Conservation (phyloP, 768 basidiomycete species). For the Pleurotus sapidus region DNA sequence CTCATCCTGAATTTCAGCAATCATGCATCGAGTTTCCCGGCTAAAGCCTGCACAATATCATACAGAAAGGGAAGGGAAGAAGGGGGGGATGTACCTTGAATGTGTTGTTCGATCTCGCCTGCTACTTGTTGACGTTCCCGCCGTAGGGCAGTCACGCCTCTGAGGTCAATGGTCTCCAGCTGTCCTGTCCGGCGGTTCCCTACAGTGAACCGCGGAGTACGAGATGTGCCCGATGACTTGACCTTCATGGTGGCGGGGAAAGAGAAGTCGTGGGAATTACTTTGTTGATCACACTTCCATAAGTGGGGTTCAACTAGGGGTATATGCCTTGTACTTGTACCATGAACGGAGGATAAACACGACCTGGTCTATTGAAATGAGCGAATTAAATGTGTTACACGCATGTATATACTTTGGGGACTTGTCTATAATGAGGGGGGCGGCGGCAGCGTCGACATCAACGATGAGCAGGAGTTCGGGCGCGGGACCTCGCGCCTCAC, state of each 20-base stretch:
- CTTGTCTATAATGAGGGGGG: too few species aligned
- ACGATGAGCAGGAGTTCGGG: too few species aligned
- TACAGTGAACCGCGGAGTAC: neutral
- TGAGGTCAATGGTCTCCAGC: neutral
- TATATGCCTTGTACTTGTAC: too few species aligned
- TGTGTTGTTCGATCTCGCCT: neutral
- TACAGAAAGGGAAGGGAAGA: neutral
- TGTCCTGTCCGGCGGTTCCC: neutral
- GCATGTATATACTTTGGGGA: neutral
- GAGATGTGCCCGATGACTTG: neutral
- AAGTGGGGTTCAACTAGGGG: too few species aligned
- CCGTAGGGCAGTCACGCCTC: neutral
- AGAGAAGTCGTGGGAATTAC: too few species aligned
- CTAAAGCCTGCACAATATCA: neutral
- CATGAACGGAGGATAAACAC: too few species aligned
- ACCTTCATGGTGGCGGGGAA: too few species aligned
- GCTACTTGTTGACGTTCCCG: neutral
- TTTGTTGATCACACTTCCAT: too few species aligned
- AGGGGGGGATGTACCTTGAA: neutral
- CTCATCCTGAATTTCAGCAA: neutral
- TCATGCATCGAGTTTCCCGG: neutral
- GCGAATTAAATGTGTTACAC: neutral
- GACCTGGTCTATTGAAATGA: neutral
- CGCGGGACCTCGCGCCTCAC: too few species aligned
- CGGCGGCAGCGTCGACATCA: too few species aligned